These are phyloP conservation scores for Pseudohalonectria lignicola DNA, from an alignment of 2,329 filamentous ascomycete species.

Conservation along the genomic window DNA sequence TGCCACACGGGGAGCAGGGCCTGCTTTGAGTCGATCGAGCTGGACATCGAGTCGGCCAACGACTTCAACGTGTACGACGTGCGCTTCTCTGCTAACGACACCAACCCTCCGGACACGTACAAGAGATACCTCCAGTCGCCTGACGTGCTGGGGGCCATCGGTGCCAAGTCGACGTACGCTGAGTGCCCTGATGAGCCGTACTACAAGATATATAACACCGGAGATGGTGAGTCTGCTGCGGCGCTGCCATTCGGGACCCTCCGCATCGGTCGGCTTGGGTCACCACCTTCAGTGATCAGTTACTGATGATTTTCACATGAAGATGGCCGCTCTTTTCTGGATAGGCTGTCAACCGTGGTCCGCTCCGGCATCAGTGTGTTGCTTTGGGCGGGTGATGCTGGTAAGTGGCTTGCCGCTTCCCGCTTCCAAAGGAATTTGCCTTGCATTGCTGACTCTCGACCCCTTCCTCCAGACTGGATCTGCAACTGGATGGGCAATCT, in stretches of 20 bases:
- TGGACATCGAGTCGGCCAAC: conserved; percentile 8
- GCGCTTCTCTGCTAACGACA: conserved; percentile 17
- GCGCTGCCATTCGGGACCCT: no score
- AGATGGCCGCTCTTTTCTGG: conserved; percentile 32
- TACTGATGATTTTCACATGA: no score
- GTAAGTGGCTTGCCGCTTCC: conserved; percentile 11
- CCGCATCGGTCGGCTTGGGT: not conserved
- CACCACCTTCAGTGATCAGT: no score
- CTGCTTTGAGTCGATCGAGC: conserved; percentile 16
- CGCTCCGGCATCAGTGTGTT: conserved; percentile 34
- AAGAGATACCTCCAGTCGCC: conserved; percentile 24
- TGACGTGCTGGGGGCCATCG: conserved; percentile 28
- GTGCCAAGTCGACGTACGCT: conserved; percentile 26
- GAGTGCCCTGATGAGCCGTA: conserved; percentile 27
- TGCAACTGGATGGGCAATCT: conserved; percentile 47
- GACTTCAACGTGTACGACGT: conserved; percentile 37
- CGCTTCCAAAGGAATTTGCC: not conserved
- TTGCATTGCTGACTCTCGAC: no score
- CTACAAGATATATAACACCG: conserved; percentile 25
- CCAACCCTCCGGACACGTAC: conserved; percentile 27
- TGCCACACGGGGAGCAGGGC: conserved; percentile 14
- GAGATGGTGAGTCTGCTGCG: conserved; percentile 25
- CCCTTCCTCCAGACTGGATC: conserved; percentile 31
- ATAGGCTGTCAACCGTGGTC: conserved; percentile 30
- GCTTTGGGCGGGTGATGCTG: conserved; percentile 44